Evolutionary conservation across 2,329 filamentous ascomycete genomes (phyloP), one percentile per base, ranked within the genome.

Genomic region (Helotiales sp.): DNA sequence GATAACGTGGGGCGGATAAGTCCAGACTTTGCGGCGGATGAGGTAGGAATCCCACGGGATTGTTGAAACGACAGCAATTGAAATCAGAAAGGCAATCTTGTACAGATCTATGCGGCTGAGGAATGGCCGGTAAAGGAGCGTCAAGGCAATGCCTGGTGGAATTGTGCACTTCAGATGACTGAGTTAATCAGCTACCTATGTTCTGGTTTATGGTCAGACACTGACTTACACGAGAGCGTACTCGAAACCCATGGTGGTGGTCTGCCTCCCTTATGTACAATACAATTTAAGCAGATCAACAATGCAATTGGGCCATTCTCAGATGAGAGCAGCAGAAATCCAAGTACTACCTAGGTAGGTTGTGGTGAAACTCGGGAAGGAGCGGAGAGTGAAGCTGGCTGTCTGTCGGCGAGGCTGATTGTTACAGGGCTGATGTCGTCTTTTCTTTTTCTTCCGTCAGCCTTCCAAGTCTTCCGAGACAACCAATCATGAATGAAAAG

Each of bases 11-110:
- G 82, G 79, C 1, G 91, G 90, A 74, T 93, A 93, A 10, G 87
- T 89, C 91, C 91, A 93, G 74, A 93, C 85, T 52, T 83, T 80
- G 63, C 82, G 86, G 70, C 84, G 85, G 72, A 93, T 91, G 47
- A 93, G 83, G 77, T 92, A 92, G 8, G 89, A 91, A 74, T 93
- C 91, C 91, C 91, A 93, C 34, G 91, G 91, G 28, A 90, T 87
- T 0, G 91, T 92, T 3, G 90, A 86, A 28, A 83, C 73, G 57
- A 93, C 87, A 22, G 90, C 89, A 70, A 92, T 83, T 22, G 82
- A 79, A 66, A 90, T 82, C 60, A 92, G 80, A 70, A 87, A 88
- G 34, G 79, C 71, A 62, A 89, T 84, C 75, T 89, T 89, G 78
- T 87, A 89, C 45, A 86, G 73, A 75, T 92, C 89, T 64, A 88